Evolutionary conservation across 2,329 filamentous ascomycete genomes (phyloP).

Genomic region (Bipolaris cookei): DNA sequence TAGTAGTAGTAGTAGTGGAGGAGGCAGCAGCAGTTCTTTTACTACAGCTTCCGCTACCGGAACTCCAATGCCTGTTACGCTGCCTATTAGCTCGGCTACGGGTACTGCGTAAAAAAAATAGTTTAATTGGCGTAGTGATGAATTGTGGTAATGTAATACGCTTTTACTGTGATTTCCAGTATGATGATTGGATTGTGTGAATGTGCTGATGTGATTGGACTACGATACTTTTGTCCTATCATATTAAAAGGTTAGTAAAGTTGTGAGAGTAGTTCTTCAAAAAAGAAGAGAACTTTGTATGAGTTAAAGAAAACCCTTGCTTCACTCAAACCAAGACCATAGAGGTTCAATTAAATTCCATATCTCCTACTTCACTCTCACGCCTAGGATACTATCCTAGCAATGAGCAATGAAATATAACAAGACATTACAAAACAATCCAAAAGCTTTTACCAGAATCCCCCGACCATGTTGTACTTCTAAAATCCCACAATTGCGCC

Average conservation of each 20-base stretch:
- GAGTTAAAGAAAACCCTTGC: background rate
- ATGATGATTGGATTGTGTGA: background rate
- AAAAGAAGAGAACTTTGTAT: background rate
- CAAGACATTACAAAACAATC: no score
- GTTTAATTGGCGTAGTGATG: background rate
- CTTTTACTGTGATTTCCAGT: background rate
- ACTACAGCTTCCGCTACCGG: slow-evolving; percentile 27
- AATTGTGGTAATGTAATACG: slow-evolving; percentile 17
- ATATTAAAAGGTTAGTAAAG: background rate
- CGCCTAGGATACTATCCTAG: no score
- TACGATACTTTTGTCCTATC: background rate
- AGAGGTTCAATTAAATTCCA: no score
- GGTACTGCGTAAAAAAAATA: slow-evolving; percentile 14
- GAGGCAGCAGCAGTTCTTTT: slow-evolving; percentile 9
- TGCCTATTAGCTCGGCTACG: slow-evolving; percentile 38
- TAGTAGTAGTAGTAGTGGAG: slow-evolving; percentile 29
- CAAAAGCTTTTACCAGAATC: no score
- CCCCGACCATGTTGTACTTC: no score
- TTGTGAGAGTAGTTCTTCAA: background rate
- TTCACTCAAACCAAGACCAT: no score
- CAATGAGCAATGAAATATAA: no score
- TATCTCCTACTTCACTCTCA: no score
- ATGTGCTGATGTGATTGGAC: background rate
- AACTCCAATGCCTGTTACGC: slow-evolving; percentile 40
- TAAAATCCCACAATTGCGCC: no score